Evolutionary conservation across 2,329 filamentous ascomycete species (phyloP), one percentile per base, ranked within the genome.

Genomic region (Mycogone perniciosa): DNA sequence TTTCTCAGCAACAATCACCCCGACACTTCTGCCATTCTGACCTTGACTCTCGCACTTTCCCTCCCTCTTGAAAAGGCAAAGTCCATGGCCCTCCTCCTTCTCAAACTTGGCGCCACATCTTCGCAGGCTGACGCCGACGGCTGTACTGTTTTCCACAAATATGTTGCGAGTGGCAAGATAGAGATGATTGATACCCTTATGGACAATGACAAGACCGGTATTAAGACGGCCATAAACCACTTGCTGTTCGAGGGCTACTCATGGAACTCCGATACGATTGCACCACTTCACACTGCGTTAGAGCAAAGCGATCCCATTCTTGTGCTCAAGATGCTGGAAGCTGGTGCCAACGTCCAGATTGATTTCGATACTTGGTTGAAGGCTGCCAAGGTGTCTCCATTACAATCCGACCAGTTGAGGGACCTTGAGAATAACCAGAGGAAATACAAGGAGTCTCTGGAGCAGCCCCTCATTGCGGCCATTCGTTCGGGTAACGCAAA

Each of bases 71-170:
- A 84, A 2, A 77, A 84, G 58, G 84, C 85, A 1, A 77, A 78
- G 54, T 73, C 74, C 10, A 91, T 91, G 78, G 75, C 79, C 0
- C 70, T 76, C 43, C 74, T 80, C 0, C 75, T 95, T 7, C 68
- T 95, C 31, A 74, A 78, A 42, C 75, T 90, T 2, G 88, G 88
- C 1, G 87, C 87, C 2, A 86, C 85, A 1, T 82, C 77, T 33
- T 80, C 85, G 0, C 88, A 93, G 64, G 88, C 84, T 1, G 88
- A 92, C 57, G 62, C 79, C 34, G 70, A 77, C 7, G 77, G 82
- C 4, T 71, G 75, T 31, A 90, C 87, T 2, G 81, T 79, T 0
- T 75, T 95, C 53, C 80, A 89, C 54, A 80, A 80, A 53, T 80
- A 81, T 49, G 75, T 85, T 1, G 70, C 75, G n/a, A 66, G 71